Base-by-base conservation (phyloP, 192 early-diverging fungal species). In the Linnemannia schmuckeri region DNA sequence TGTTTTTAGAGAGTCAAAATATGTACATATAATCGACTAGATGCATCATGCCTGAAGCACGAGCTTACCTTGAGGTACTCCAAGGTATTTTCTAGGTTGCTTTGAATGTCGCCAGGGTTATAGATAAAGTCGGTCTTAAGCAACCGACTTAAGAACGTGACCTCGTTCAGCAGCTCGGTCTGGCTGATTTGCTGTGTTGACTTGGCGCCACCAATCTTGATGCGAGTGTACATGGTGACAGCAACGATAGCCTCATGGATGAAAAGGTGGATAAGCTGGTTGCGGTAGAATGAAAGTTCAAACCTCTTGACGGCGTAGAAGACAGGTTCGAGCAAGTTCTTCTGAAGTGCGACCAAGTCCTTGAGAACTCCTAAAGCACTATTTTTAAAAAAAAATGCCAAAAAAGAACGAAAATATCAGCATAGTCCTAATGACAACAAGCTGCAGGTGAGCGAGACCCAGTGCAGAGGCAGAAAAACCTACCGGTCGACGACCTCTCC, bases 71-170 rank as follows among this genome's bases (percentile, higher is more conserved):
- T 85, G 12, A 97, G 88, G 85, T 89, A 90, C 49, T 90, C 79
- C 30, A 97, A 77, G 0, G 95, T 95, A 38, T 88, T 85, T 30
- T 90, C 77, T 46, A 94, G 88, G 80, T 96, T 97, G 72, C 86
- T 87, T 41, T 94, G 88, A 10, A 97, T 87, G n/a, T 93, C 93
- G 13, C 94, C 93, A 38, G 94, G 93, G 41, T 92, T 93, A 85
- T 95, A 97, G 44, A 97, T 94, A 82, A 97, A 96, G 74, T 97
- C 96, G 6, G 91, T 81, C 87, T 96, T 96, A 38, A 97, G 88
- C 40, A 97, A 85, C 47, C 93, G 92, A 27, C 94, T 96, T 15
- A 97, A 57, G 83, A 97, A 97, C 0, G 92, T 85, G 9, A 96
- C 91, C 78, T 96, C 94, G 7, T 92, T 85, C 52, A 95, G 76